These are phyloP conservation scores for Sclerospora graminicola DNA, from an alignment of 352 stramenopile species.

Conservation along the genomic window DNA sequence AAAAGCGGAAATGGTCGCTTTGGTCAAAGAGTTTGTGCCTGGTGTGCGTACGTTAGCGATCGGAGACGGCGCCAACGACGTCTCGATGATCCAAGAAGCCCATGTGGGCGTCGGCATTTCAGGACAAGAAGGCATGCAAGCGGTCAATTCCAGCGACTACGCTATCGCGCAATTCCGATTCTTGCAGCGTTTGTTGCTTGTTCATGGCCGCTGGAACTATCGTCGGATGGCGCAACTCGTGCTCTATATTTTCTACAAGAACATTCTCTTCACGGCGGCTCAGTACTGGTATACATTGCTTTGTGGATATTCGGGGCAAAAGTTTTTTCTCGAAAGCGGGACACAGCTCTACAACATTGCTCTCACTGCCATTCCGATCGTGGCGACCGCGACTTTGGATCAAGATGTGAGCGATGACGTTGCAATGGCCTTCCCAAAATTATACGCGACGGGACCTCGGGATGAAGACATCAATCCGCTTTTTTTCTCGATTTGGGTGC, in stretches of 20 bases:
- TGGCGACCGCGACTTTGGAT: too few relatives aligned
- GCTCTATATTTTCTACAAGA: slow-evolving; percentile 99
- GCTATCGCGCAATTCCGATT: slow-evolving; percentile 96
- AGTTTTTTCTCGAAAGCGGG: slow-evolving; percentile 69
- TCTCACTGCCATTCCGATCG: too few relatives aligned
- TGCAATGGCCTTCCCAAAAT: too few relatives aligned
- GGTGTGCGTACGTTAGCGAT: slow-evolving; percentile 78
- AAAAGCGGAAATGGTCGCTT: slow-evolving; percentile 68
- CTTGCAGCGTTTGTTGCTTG: slow-evolving; percentile 90
- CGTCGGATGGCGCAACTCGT: slow-evolving; percentile 90
- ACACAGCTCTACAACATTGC: slow-evolving; percentile 92
- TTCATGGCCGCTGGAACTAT: slow-evolving; percentile 97
- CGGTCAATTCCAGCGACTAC: slow-evolving; percentile 97
- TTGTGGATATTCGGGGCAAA: slow-evolving; percentile 84
- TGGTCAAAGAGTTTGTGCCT: too few relatives aligned
- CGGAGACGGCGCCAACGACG: slow-evolving; percentile 91
- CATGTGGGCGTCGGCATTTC: slow-evolving; percentile 88
- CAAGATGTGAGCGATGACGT: too few relatives aligned
- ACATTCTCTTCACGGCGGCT: slow-evolving; percentile 85
- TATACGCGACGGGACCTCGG: too few relatives aligned
- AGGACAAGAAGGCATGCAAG: slow-evolving; percentile 89
- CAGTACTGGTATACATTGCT: slow-evolving; percentile 92
- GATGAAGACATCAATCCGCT: too few relatives aligned
- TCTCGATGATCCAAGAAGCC: slow-evolving; percentile 89
- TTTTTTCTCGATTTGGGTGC: too few relatives aligned